Evolutionary conservation across 2,329 filamentous ascomycete species (phyloP).

Genomic region (Pseudopithomyces maydicus): DNA sequence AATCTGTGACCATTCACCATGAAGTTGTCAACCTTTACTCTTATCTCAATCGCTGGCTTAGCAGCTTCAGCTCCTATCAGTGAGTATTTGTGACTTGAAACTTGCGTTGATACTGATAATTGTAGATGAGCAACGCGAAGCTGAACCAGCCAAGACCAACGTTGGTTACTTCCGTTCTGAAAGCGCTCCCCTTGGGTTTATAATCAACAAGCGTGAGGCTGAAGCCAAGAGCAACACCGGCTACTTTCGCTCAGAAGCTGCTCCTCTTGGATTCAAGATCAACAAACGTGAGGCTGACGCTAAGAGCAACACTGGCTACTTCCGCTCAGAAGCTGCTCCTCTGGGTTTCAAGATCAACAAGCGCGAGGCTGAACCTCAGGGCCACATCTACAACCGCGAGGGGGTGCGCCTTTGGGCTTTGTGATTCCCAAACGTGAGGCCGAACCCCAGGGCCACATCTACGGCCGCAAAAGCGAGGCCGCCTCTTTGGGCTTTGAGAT

Average conservation of each 20-base stretch:
- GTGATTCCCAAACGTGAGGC: conserved; percentile 8
- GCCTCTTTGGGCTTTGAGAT: neutral
- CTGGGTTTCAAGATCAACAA: conserved; percentile 10
- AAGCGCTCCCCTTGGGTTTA: conserved; percentile 2
- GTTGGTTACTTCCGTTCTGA: neutral
- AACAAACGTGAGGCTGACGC: conserved; percentile 4
- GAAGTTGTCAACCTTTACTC: conserved; percentile 3
- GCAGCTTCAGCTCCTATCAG: neutral
- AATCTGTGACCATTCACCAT: neutral
- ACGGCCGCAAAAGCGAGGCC: neutral
- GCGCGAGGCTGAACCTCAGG: neutral
- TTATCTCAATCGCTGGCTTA: neutral
- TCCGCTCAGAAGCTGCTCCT: neutral
- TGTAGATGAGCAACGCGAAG: neutral
- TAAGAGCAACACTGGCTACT: neutral
- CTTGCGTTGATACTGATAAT: neutral
- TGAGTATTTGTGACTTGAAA: neutral
- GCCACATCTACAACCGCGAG: neutral
- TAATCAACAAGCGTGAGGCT: conserved; percentile 5
- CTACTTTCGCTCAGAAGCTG: neutral
- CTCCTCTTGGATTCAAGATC: conserved; percentile 11
- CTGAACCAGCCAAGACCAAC: neutral
- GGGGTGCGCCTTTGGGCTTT: conserved; percentile 6
- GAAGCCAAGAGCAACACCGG: neutral
- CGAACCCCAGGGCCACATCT: too few species aligned